Base-by-base conservation (phyloP, 352 stramenopile genomes). In the Poterioochromonas sp. region DNA sequence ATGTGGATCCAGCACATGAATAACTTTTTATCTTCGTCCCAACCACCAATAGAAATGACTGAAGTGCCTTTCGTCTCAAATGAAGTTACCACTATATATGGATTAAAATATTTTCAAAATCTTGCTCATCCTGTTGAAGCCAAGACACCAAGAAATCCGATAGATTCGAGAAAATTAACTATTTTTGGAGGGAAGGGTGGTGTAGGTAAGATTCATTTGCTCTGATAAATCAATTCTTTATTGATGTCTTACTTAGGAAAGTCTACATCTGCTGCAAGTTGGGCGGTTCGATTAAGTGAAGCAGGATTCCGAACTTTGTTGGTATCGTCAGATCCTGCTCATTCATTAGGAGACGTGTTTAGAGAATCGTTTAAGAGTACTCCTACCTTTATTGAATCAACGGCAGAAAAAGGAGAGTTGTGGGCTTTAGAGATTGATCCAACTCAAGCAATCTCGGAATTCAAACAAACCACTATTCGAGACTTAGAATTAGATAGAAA, bases 271-370 rank as follows among this genome's bases (percentile, higher is more conserved):
- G 51, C 51, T 62, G 51, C 51, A 34, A 62, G 51, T 62, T 62
- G 51, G 51, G 51, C 51, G 29, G 51, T 62, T 8, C 51, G 85
- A 79, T 84, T 12, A 73, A 76, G 77, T 0, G 80, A 84, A 63
- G 65, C 62, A 26, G 81, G 81, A 41, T 69, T 79, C 63, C 80
- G 73, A 49, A 86, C 84, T 2, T 83, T 94, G 35, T 79, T 94
- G 22, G 87, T 94, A 35, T 91, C 85, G 11, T 93, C 90, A 11
- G 90, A 94, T 83, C 90, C 90, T 29, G 89, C 90, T 18, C 90
- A 93, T 83, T 91, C 85, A 11, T 76, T 94, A 34, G 87, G 87
- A 35, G 89, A 94, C 83, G 87, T 86, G 0, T 78, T 94, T 18
- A 86, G 90, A 79, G 80, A 87, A 62, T 79, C 90, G 79, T 80